Evolutionary conservation across 352 stramenopile genomes (phyloP), one percentile per base, ranked within the genome.

Genomic region (Sclerospora graminicola): DNA sequence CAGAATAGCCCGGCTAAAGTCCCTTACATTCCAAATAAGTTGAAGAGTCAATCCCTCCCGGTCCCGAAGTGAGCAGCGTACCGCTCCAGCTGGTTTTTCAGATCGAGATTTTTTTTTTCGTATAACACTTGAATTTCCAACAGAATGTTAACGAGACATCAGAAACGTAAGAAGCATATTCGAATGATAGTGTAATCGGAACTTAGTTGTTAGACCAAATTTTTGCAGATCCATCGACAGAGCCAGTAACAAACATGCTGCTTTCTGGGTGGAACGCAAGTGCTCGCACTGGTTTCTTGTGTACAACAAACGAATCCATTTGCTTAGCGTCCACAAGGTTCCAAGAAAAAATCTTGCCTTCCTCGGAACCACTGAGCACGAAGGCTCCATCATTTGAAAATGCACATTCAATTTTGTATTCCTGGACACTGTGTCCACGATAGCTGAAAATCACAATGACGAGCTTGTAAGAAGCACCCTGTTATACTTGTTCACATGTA

Each of bases 291-390:
- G 77, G 56, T 41, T 81, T 79, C 6, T 56, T 56, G 50, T 91
- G 80, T 8, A 74, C 75, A 41, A 50, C 39, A 45, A 88, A 79
- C 13, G 68, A 60, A 14, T 60, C 41, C 42, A 54, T 54, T 30
- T 45, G 54, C 26, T 48, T 45, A 4, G 47, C 54, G 11, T 54
- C 57, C 5, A 86, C 62, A 19, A 85, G 40, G 34, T 89, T 72
- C 72, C 75, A 91, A 34, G 57, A 57, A 43, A 68, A 79, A 28
- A 89, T 51, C 19, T 70, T 54, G 14, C 77, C 77, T 23, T 91
- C 74, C 33, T 91, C 80, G 11, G 80, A 91, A 8, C 80, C 77
- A 40, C 72, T 89, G 10, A 89, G 32, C 26, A 83, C 69, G 27
- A 70, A 72, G 9, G 63, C 72, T 19, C 77, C 80, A 41, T 88